phyloP scores from a whole-genome alignment of 495 filamentous ascomycete species.

The Penicillium chermesinum region DNA sequence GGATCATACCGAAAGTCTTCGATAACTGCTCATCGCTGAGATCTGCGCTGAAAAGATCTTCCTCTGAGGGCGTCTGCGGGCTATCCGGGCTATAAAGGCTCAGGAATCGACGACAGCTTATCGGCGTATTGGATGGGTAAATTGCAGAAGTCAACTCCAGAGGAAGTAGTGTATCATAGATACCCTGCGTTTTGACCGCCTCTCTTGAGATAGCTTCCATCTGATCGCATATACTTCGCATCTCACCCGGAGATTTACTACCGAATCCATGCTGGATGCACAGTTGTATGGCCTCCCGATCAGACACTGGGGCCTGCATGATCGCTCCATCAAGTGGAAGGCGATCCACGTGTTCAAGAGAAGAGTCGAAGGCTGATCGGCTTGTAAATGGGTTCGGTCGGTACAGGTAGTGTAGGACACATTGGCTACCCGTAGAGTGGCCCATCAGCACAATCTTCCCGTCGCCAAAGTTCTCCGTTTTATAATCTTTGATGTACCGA shows the following conservation, averaged over 20 bases:
- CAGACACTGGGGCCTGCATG: slow-evolving; percentile 69
- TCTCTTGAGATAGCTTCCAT: slow-evolving; percentile 27
- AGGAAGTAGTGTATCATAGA: slow-evolving; percentile 31
- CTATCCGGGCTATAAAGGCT: slow-evolving; percentile 53
- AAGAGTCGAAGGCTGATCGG: slow-evolving; percentile 25
- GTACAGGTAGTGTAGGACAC: slow-evolving; percentile 67
- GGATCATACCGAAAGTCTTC: slow-evolving; percentile 59
- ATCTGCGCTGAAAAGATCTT: slow-evolving; percentile 87
- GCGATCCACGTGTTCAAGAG: slow-evolving; percentile 24
- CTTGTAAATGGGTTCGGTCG: slow-evolving; percentile 29
- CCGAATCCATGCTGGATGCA: slow-evolving; percentile 20
- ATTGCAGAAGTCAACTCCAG: slow-evolving; percentile 27
- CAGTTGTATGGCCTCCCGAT: slow-evolving; percentile 58
- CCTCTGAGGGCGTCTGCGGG: slow-evolving; percentile 55
- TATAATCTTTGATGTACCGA: slow-evolving; percentile 57
- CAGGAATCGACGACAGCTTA: slow-evolving; percentile 61
- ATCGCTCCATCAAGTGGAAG: slow-evolving; percentile 65
- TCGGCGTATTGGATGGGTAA: slow-evolving; percentile 36
- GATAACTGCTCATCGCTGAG: slow-evolving; percentile 52
- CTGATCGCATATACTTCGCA: slow-evolving; percentile 19
- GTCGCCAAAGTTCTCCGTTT: slow-evolving; percentile 29
- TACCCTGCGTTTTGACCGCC: slow-evolving; percentile 9
- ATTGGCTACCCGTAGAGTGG: slow-evolving; percentile 81
- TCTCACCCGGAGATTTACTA: slow-evolving; percentile 16
- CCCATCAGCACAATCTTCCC: slow-evolving; percentile 75